Percentiles rank a stretch among this genome's conserved stretches.
Conservation (phyloP, 176 grass and related monocot species). For the Cenchrus fungigraminus region DNA sequence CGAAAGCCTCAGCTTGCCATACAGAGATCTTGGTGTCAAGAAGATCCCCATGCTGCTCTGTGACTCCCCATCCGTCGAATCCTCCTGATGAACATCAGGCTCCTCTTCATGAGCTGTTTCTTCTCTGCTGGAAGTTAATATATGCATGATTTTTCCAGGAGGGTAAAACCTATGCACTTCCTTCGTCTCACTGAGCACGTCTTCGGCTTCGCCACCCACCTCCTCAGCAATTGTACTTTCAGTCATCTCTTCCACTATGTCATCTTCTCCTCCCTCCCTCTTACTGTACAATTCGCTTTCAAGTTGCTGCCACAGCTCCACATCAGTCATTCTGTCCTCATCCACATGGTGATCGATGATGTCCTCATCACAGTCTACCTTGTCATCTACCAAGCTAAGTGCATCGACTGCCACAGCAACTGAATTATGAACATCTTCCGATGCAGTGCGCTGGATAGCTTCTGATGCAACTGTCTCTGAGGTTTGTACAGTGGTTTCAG, state of each 20-base stretch:
- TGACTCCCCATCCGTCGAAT: conserved; percentile 2
- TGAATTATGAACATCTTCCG: conserved; percentile 45
- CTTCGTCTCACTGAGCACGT: conserved; percentile 59
- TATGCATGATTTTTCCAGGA: conserved; percentile 95
- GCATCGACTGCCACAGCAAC: conserved; percentile 46
- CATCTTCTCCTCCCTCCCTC: conserved; percentile 55
- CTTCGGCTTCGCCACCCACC: conserved; percentile 31
- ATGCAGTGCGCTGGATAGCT: conserved; percentile 48
- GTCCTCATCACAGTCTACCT: conserved; percentile 54
- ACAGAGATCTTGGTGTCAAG: conserved; percentile 78
- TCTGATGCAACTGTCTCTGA: conserved; percentile 57
- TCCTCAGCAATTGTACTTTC: conserved; percentile 62
- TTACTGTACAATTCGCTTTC: conserved; percentile 80
- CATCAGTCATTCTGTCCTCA: conserved; percentile 61
- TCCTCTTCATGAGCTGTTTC: conserved; percentile 45
- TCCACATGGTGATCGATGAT: neutral
- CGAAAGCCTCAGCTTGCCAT: conserved; percentile 90
- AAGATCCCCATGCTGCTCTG: conserved; percentile 69
- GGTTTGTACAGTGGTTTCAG: conserved; percentile 52
- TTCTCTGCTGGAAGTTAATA: conserved; percentile 54
- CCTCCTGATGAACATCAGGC: conserved; percentile 19
- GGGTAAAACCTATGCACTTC: conserved; percentile 95
- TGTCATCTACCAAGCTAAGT: conserved; percentile 55
- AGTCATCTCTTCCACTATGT: conserved; percentile 66
- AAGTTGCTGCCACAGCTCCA: conserved; percentile 90